A percentile compares a stretch with the other conserved stretches of the same genome.
Conservation (phyloP, 805 yeast species). For the Teunomyces cretensis region DNA sequence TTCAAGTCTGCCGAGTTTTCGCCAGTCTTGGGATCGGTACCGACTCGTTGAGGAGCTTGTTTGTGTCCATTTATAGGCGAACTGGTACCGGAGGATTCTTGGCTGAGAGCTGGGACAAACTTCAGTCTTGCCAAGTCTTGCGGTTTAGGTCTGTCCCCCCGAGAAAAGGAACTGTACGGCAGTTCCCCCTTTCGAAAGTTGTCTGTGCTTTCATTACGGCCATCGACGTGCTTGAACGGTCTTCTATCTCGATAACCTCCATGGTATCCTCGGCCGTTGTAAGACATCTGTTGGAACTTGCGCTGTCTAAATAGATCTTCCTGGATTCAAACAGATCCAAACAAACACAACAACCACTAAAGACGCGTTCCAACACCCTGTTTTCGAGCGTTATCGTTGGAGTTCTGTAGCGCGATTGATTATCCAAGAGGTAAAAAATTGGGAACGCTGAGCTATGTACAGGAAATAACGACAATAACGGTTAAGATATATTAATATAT, state of each 20-base stretch:
- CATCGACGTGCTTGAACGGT: slow-evolving; percentile 1
- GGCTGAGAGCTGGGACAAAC: not conserved
- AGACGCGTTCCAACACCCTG: slow-evolving; percentile 1
- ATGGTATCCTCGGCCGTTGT: slow-evolving; percentile 3
- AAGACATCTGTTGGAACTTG: slow-evolving; percentile 1
- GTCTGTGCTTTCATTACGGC: not conserved
- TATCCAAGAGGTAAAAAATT: not conserved
- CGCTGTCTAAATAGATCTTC: not conserved
- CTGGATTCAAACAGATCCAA: not conserved
- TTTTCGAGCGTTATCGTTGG: not conserved
- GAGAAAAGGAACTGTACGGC: not conserved
- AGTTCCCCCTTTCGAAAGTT: not conserved
- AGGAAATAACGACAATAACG: not conserved
- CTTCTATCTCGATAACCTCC: slow-evolving; percentile 2
- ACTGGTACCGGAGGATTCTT: not conserved
- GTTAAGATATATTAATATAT: not conserved
- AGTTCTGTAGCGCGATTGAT: not conserved
- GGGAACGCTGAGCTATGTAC: not conserved
- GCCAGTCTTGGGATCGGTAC: slow-evolving; percentile 35
- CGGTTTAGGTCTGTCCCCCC: not conserved
- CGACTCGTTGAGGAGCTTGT: slow-evolving; percentile 9
- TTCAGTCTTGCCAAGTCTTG: not conserved
- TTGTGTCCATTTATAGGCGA: not conserved
- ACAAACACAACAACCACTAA: not conserved
- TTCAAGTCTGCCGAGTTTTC: slow-evolving; percentile 29